Conservation (phyloP, 1,284 basidiomycete species). For the Peniophora sp. region DNA sequence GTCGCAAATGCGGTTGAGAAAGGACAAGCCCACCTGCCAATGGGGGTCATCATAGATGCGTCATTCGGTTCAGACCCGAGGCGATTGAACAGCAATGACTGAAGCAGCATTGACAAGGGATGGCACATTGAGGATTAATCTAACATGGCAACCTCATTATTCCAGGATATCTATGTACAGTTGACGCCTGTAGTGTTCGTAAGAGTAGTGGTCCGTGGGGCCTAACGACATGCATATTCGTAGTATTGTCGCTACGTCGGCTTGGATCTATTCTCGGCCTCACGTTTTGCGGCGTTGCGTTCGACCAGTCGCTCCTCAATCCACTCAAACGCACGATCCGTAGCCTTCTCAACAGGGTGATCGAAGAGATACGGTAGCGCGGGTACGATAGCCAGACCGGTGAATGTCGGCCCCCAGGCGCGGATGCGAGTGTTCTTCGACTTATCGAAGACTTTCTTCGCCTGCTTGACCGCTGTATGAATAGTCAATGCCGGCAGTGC, state of each 20-base stretch:
- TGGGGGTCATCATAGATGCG: no score
- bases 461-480: slow-evolving; percentile 77
- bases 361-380: slow-evolving; percentile 79
- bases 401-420: slow-evolving; percentile 77
- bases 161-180: no score
- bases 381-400: slow-evolving; percentile 75
- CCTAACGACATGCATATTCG: neutral
- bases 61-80: no score
- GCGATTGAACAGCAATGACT: no score
- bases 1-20: no score
- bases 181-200: no score
- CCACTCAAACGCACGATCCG: slow-evolving; percentile 62
- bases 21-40: no score
- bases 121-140: no score
- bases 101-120: no score
- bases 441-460: slow-evolving; percentile 68
- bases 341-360: slow-evolving; percentile 70
- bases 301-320: slow-evolving; percentile 43
- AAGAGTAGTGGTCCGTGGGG: no score
- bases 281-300: slow-evolving; percentile 12
- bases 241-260: neutral
- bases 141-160: no score
- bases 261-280: slow-evolving; percentile 11
- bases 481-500: slow-evolving; percentile 76
- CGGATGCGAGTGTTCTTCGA: slow-evolving; percentile 54